Evolutionary conservation across 2,329 filamentous ascomycete genomes (phyloP), one percentile per base, ranked within the genome.

Genomic region (Falciphora oryzae): DNA sequence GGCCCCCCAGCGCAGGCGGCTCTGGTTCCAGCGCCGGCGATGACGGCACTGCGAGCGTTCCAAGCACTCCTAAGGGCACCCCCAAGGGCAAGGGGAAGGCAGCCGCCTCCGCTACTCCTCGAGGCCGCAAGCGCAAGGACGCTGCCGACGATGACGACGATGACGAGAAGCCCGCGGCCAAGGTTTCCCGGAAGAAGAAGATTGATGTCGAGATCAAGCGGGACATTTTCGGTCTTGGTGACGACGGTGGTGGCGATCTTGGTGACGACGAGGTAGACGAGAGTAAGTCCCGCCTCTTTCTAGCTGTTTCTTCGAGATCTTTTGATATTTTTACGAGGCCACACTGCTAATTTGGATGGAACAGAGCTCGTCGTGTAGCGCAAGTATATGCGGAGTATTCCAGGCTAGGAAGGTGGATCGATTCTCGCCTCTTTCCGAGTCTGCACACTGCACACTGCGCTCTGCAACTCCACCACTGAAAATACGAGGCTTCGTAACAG

Each of bases 61-160:
- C 53, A 2, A 38, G 53, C 50, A 50, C 59, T 14, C 35, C 18
- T 11, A 60, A 53, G 59, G 16, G 50, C 44, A 60, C 56, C 27
- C 57, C 57, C 35, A 59, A 64, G 35, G 61, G 63, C 44, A 53
- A 53, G 44, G 44, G 22, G 3, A 53, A n/a, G 60, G 29, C 16
- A 22, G 32, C 32, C 60, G 22, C 60, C 25, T 27, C 60, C 7
- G 27, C 57, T 11, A 27, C 44, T 11, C n/a, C 28, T 5, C 35
- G 35, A 11, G 60, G 59, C 35, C 53, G 27, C 63, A 57, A 64
- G 27, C 60, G 60, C 38, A 62, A 62, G 11, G 18, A 11, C 10
- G 60, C 60, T 0, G n/a, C 27, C 7, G n/a, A 25, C 16, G 60
- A 44, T 18, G 29, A 61, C 14, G 60, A 50, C 5, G 16, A 53